Conservation (phyloP, 257 asterid genomes). For the Echium plantagineum region DNA sequence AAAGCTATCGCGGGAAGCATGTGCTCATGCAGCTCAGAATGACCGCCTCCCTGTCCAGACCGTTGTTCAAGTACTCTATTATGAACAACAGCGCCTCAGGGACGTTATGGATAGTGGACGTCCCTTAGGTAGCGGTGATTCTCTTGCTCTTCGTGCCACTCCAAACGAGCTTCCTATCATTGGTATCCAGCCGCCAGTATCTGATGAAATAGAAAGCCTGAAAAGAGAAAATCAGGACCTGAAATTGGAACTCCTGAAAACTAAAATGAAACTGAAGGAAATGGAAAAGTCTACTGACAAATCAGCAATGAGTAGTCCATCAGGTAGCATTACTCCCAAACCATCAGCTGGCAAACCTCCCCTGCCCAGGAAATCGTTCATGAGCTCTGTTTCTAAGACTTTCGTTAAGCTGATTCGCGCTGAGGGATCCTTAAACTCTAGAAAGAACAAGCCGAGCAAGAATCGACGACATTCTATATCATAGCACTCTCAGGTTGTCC, state of each 20-base stretch:
- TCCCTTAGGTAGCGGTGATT: background rate
- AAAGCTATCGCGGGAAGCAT: slow-evolving; percentile 82
- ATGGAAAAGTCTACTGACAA: slow-evolving; percentile 27
- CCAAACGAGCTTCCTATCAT: background rate
- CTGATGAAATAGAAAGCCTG: slow-evolving; percentile 36
- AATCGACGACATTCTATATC: slow-evolving; percentile 70
- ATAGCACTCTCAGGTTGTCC: slow-evolving; percentile 19
- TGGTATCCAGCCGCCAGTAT: slow-evolving; percentile 7
- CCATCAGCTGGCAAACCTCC: slow-evolving; percentile 48
- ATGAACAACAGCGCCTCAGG: slow-evolving; percentile 76
- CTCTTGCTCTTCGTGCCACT: background rate
- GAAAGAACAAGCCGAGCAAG: slow-evolving; percentile 40
- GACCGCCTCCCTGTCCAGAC: slow-evolving; percentile 94
- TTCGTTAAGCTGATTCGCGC: slow-evolving; percentile 40
- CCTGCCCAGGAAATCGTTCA: slow-evolving; percentile 52
- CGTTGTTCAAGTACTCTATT: slow-evolving; percentile 86
- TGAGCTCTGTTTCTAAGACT: slow-evolving; percentile 46
- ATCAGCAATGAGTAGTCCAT: slow-evolving; percentile 24
- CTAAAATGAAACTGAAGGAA: slow-evolving; percentile 46
- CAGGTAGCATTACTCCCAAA: slow-evolving; percentile 8
- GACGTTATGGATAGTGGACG: slow-evolving; percentile 20
- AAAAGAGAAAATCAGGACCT: slow-evolving; percentile 58
- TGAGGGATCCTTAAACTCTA: slow-evolving; percentile 34
- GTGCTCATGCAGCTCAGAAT: slow-evolving; percentile 94
- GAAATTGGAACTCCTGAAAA: slow-evolving; percentile 46